Percentiles rank a stretch among this genome's conserved stretches.
Conservation (phyloP, 306 rosid genomes). For the Inga laurina region DNA sequence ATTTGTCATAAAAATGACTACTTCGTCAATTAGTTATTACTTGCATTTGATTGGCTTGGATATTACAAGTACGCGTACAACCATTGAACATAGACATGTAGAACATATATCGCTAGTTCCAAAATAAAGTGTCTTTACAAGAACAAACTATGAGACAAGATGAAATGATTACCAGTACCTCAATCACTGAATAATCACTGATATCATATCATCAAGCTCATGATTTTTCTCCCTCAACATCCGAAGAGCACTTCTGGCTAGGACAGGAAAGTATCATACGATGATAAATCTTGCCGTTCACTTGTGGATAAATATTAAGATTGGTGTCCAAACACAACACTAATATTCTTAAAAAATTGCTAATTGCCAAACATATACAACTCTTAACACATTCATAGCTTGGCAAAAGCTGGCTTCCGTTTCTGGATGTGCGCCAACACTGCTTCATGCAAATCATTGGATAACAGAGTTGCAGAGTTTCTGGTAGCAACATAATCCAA, state of each 20-base stretch:
- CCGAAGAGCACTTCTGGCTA: neutral
- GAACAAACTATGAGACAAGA: neutral
- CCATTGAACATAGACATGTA: neutral
- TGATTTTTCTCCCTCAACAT: constrained; percentile 10
- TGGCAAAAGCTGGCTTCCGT: constrained; percentile 68
- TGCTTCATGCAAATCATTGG: constrained; percentile 69
- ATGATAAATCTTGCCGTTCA: neutral
- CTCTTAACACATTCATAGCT: constrained; percentile 50
- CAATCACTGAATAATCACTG: neutral
- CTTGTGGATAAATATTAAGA: neutral
- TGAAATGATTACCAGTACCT: neutral
- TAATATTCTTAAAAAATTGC: neutral
- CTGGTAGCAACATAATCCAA: constrained; percentile 85
- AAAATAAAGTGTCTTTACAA: neutral
- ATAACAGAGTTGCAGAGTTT: constrained; percentile 70
- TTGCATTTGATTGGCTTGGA: neutral
- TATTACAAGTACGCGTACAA: neutral
- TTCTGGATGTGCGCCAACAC: constrained; percentile 51
- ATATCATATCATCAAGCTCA: neutral
- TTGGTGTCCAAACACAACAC: neutral
- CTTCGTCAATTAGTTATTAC: neutral
- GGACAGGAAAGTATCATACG: neutral
- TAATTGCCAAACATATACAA: neutral
- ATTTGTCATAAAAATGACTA: neutral
- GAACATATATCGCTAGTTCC: neutral